phyloP scores from a whole-genome alignment of 257 asterid genomes.

The Penstemon barbatus region DNA sequence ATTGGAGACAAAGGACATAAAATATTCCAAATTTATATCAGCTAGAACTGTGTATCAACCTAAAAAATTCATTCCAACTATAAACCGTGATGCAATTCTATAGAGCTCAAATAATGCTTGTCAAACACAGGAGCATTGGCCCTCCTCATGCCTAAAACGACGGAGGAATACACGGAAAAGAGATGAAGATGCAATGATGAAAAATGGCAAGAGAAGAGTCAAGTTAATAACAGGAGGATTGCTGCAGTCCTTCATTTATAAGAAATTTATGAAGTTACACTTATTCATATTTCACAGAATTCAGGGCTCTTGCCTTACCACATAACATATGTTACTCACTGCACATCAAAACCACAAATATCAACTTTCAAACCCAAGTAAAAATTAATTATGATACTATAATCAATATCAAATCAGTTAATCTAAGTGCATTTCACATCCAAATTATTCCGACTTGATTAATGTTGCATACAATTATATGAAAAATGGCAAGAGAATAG shows the following conservation, averaged over 20 bases:
- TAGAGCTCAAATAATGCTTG: neutral
- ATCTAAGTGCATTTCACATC: neutral
- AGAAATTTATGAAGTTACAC: slow-evolving; percentile 6
- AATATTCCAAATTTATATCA: neutral
- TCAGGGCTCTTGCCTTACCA: neutral
- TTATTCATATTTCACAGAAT: neutral
- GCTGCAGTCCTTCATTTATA: neutral
- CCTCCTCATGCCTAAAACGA: too few relatives aligned
- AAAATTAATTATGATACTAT: neutral
- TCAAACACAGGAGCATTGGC: too few relatives aligned
- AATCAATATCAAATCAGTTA: neutral
- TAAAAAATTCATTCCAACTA: too few relatives aligned
- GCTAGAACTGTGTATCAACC: neutral
- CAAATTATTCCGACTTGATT: neutral
- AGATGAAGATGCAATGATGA: too few relatives aligned
- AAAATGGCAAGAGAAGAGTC: too few relatives aligned
- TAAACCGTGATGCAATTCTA: neutral
- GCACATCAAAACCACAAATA: neutral
- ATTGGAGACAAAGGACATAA: slow-evolving; percentile 1
- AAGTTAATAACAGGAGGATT: too few relatives aligned
- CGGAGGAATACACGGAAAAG: too few relatives aligned
- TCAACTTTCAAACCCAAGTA: neutral
- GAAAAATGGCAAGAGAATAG: too few relatives aligned
- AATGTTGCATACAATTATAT: too few relatives aligned
- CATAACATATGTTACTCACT: neutral